Percentiles rank a stretch among this genome's conserved stretches.
phyloP scores from a whole-genome alignment of 148 eudicot species.

The Silene latifolia region DNA sequence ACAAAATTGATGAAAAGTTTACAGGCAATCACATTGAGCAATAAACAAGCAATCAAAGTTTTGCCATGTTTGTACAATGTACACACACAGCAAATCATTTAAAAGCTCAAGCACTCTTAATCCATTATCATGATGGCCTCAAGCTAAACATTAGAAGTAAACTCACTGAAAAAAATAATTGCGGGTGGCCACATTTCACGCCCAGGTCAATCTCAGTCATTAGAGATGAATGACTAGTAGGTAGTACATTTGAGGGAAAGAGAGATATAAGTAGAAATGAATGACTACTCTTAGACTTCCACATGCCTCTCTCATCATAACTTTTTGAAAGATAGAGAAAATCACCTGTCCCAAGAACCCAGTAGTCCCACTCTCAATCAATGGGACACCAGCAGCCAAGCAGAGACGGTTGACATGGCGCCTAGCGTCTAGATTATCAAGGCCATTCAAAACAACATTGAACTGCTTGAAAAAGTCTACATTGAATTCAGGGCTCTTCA shows the following conservation, averaged over 20 bases:
- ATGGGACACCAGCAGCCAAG: constrained; percentile 83
- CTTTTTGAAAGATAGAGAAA: background rate
- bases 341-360: constrained; percentile 96
- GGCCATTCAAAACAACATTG: constrained; percentile 87
- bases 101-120: constrained; percentile 8
- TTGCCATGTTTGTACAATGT: background rate
- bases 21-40: background rate
- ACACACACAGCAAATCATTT: background rate
- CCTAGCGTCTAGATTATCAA: constrained; percentile 93
- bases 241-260: background rate
- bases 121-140: background rate
- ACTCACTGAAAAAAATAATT: background rate
- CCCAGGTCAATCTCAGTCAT: background rate
- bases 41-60: background rate
- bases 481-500: constrained; percentile 76
- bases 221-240: background rate
- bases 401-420: constrained; percentile 96
- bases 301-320: background rate
- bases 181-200: background rate
- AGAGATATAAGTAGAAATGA: background rate
- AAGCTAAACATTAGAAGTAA: background rate
- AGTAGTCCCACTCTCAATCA: constrained; percentile 91
- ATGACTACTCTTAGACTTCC: background rate
- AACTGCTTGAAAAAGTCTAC: constrained; percentile 91
- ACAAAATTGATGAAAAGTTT: background rate